phyloP scores from a whole-genome alignment of 441 rosid genomes.

The Euphorbia neoarborescens region DNA sequence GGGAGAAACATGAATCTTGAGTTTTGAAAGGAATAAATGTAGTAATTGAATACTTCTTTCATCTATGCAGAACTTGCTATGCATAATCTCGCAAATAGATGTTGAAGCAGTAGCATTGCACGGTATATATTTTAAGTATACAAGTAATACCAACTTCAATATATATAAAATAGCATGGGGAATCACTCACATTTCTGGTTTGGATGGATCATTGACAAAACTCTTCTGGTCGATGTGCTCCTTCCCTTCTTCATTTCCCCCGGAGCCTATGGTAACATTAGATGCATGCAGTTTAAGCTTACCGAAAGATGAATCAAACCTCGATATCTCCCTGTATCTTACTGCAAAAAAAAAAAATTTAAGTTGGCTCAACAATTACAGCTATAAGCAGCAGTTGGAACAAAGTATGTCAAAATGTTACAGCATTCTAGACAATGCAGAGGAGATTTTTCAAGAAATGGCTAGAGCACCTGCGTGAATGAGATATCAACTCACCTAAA shows the following conservation, averaged over 20 bases:
- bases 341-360: slow-evolving; percentile 36
- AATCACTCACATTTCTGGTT: slow-evolving; percentile 45
- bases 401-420: slow-evolving; percentile 2
- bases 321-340: slow-evolving; percentile 51
- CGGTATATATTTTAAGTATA: not conserved
- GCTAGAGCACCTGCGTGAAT: not conserved
- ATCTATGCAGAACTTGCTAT: not conserved
- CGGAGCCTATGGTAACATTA: slow-evolving; percentile 58
- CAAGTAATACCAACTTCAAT: not conserved
- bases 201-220: slow-evolving; percentile 27
- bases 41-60: not conserved
- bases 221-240: slow-evolving; percentile 38
- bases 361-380: not conserved
- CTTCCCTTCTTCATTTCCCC: slow-evolving; percentile 44
- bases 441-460: not conserved
- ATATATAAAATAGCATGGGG: slow-evolving; percentile 2
- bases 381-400: not conserved
- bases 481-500: not conserved
- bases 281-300: slow-evolving; percentile 53
- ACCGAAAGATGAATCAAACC: slow-evolving; percentile 28
- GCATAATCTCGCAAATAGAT: not conserved
- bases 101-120: not conserved
- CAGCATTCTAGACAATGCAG: not conserved
- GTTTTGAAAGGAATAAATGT: not conserved
- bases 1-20: not conserved